These are phyloP conservation scores for Eustoma russellianum DNA, from an alignment of 257 asterid species.

Conservation along the genomic window DNA sequence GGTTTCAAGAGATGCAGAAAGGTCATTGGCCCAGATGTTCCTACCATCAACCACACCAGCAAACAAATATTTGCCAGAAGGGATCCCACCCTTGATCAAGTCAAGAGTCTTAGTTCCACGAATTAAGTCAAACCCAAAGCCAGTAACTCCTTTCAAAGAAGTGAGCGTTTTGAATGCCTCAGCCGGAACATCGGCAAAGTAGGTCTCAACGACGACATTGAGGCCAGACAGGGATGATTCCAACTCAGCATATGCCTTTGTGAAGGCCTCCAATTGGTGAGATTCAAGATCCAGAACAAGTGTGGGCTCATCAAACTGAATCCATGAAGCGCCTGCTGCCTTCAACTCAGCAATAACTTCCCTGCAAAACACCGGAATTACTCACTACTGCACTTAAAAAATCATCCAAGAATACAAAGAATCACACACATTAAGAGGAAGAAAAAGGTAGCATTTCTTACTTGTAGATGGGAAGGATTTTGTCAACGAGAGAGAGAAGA, in stretches of 20 bases:
- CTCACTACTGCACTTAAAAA: constrained; percentile 4
- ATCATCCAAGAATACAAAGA: constrained; percentile 3
- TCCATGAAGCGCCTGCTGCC: constrained; percentile 87
- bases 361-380: constrained; percentile 34
- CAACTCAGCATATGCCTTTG: constrained; percentile 63
- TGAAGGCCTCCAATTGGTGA: constrained; percentile 76
- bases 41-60: constrained; percentile 99
- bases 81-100: constrained; percentile 66
- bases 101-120: constrained; percentile 78
- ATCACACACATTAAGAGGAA: not conserved
- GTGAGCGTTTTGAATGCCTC: constrained; percentile 69
- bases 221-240: constrained; percentile 63
- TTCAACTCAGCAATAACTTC: constrained; percentile 82
- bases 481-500: constrained; percentile 71
- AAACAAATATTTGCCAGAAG: constrained; percentile 78
- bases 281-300: constrained; percentile 80
- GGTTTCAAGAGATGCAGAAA: constrained; percentile 48
- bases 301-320: constrained; percentile 94
- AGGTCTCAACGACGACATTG: constrained; percentile 59
- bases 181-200: constrained; percentile 76
- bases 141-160: constrained; percentile 59
- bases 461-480: constrained; percentile 87
- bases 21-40: constrained; percentile 97
- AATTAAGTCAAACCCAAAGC: constrained; percentile 76
- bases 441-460: constrained; percentile 23